Percentiles rank a stretch among this genome's conserved stretches.
Evolutionary conservation across 2,329 filamentous ascomycete species (phyloP).

Genomic region (Clonostachys rhizophaga): DNA sequence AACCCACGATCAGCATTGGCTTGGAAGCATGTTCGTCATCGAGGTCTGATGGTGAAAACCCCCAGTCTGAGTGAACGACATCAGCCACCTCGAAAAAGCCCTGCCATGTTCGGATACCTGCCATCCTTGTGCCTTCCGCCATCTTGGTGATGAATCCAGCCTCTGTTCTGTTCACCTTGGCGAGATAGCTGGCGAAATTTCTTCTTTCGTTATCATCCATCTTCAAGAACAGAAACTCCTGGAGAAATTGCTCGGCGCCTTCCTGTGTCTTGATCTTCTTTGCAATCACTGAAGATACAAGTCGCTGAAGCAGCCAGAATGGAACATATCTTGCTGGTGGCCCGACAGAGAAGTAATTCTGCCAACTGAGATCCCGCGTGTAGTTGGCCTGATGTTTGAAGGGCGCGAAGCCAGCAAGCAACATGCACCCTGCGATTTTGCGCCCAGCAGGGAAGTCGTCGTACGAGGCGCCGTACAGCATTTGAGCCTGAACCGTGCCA

Average conservation of each 20-base stretch:
- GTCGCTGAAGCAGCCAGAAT: slow-evolving; percentile 8
- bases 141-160: slow-evolving; percentile 4
- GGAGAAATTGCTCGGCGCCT: slow-evolving; percentile 8
- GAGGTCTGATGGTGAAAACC: slow-evolving; percentile 7
- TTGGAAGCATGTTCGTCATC: slow-evolving; percentile 9
- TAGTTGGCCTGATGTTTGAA: slow-evolving; percentile 9
- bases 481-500: slow-evolving; percentile 12
- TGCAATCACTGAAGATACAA: slow-evolving; percentile 4
- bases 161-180: slow-evolving; percentile 3
- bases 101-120: slow-evolving; percentile 9
- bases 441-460: slow-evolving; percentile 8
- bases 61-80: slow-evolving; percentile 14
- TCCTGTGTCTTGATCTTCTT: slow-evolving; percentile 6
- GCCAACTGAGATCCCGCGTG: slow-evolving; percentile 8
- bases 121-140: slow-evolving; percentile 5
- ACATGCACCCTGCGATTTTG: slow-evolving; percentile 8
- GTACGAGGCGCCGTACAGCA: slow-evolving; percentile 12
- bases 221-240: slow-evolving; percentile 3
- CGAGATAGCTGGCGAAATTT: slow-evolving; percentile 2
- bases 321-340: slow-evolving; percentile 6
- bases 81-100: slow-evolving; percentile 14
- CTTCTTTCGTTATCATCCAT: slow-evolving; percentile 8
- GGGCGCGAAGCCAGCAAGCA: slow-evolving; percentile 10
- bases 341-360: slow-evolving; percentile 9
- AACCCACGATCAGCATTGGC: slow-evolving; percentile 9